Conservation (phyloP, 306 rosid species). For the Coriaria nepalensis region DNA sequence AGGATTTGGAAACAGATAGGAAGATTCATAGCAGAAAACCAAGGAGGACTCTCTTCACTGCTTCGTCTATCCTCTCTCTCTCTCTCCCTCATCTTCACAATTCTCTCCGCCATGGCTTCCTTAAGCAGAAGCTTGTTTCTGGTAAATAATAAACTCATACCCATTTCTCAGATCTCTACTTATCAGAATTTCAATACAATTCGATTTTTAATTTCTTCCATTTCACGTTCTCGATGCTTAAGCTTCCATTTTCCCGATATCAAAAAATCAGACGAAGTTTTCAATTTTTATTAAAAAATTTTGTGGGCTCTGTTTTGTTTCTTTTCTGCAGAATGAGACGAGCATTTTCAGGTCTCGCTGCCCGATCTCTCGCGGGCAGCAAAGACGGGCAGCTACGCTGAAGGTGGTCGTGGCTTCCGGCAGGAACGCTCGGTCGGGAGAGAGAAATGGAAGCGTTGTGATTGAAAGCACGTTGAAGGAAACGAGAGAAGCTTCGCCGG, state of each 20-base stretch:
- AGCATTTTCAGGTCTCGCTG: conserved; percentile 24
- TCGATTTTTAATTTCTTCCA: no score
- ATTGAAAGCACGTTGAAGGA: conserved; percentile 40
- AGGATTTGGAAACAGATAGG: conserved; percentile 3
- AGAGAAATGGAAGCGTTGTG: conserved; percentile 39
- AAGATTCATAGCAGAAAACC: conserved; percentile 8
- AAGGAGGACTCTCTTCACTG: conserved; percentile 4
- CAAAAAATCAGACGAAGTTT: not conserved
- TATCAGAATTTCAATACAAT: not conserved
- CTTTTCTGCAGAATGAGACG: conserved; percentile 29
- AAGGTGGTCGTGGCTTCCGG: conserved; percentile 35
- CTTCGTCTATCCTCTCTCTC: conserved; percentile 11
- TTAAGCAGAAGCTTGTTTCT: conserved; percentile 28
- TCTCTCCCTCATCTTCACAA: conserved; percentile 4
- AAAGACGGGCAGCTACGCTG: conserved; percentile 18
- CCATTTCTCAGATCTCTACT: conserved; percentile 17
- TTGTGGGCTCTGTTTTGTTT: not conserved
- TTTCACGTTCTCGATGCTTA: no score
- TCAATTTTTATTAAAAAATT: not conserved
- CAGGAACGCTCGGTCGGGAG: conserved; percentile 35
- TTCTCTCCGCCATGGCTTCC: conserved; percentile 32
- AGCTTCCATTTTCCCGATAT: no score
- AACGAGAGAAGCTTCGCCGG: conserved; percentile 16
- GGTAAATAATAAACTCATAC: conserved; percentile 25
- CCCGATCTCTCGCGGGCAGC: conserved; percentile 25